phyloP scores from a whole-genome alignment of 371 early-diverging fungal genomes.

The Mortierella sp. region DNA sequence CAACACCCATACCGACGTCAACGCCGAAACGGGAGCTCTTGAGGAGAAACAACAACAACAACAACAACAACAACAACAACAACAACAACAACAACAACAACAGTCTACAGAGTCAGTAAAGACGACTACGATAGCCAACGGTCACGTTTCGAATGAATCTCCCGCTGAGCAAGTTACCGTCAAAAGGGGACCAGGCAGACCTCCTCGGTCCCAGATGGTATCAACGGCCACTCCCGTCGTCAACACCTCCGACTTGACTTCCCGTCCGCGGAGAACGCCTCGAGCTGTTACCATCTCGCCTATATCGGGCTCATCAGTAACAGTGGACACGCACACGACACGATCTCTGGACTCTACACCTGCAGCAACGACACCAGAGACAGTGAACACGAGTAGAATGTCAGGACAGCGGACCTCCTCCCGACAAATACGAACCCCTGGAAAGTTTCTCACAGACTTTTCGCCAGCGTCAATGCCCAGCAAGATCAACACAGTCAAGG shows the following conservation, averaged over 20 bases:
- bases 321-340: not conserved
- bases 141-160: not conserved
- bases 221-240: not conserved
- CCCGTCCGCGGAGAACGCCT: slow-evolving; percentile 32
- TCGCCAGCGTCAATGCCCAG: not conserved
- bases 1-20: not conserved
- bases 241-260: not conserved
- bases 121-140: slow-evolving; percentile 5
- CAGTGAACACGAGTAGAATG: not conserved
- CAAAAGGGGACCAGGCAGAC: slow-evolving; percentile 41
- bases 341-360: slow-evolving; percentile 5
- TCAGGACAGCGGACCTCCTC: slow-evolving; percentile 37
- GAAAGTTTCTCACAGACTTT: slow-evolving; percentile 16
- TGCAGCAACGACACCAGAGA: slow-evolving; percentile 3
- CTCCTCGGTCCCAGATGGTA: slow-evolving; percentile 24
- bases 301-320: slow-evolving; percentile 3
- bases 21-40: not conserved
- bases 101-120: not conserved
- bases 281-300: slow-evolving; percentile 29
- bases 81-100: not conserved
- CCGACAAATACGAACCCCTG: slow-evolving; percentile 38
- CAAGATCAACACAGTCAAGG: slow-evolving; percentile 10
- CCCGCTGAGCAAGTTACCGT: slow-evolving; percentile 15
- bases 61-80: not conserved
- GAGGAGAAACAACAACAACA: not conserved